Percentiles rank a stretch among this genome's conserved stretches.
phyloP scores from a whole-genome alignment of 805 yeast species.

The Myxozyma udenii region DNA sequence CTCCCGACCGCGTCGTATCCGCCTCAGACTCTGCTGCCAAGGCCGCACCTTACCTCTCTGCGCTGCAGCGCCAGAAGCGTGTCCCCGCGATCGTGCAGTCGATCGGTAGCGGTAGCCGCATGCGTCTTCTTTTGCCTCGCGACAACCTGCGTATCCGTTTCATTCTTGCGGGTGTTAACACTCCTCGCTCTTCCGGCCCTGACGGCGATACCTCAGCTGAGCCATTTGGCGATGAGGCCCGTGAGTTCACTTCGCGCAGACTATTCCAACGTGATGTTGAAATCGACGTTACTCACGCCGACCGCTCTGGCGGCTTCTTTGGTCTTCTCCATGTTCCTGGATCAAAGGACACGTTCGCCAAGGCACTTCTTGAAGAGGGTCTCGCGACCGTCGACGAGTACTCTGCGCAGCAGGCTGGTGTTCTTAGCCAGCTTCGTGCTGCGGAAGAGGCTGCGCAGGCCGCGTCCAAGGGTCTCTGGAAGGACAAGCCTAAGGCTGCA shows the following conservation, averaged over 20 bases:
- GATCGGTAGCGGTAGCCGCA: constrained; percentile 64
- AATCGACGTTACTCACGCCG: constrained; percentile 64
- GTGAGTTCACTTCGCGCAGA: constrained; percentile 52
- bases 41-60: constrained; percentile 70
- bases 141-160: constrained; percentile 68
- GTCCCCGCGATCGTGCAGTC: constrained; percentile 70
- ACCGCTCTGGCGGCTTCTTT: constrained; percentile 76
- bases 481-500: constrained; percentile 40
- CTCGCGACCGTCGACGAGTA: constrained; percentile 61
- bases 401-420: constrained; percentile 57
- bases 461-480: constrained; percentile 65
- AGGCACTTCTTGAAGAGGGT: constrained; percentile 58
- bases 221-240: constrained; percentile 48
- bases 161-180: constrained; percentile 70
- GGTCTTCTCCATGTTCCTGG: constrained; percentile 59
- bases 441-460: constrained; percentile 63
- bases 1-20: constrained; percentile 63
- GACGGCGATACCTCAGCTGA: constrained; percentile 31
- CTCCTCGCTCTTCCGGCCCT: constrained; percentile 38
- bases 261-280: constrained; percentile 71
- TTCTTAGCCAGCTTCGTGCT: constrained; percentile 50
- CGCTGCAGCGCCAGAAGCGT: constrained; percentile 62
- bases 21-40: constrained; percentile 72
- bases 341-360: constrained; percentile 43
- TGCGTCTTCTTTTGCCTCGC: constrained; percentile 62